These are phyloP conservation scores for Mitragyna speciosa DNA, from an alignment of 257 asterid species.

Conservation along the genomic window DNA sequence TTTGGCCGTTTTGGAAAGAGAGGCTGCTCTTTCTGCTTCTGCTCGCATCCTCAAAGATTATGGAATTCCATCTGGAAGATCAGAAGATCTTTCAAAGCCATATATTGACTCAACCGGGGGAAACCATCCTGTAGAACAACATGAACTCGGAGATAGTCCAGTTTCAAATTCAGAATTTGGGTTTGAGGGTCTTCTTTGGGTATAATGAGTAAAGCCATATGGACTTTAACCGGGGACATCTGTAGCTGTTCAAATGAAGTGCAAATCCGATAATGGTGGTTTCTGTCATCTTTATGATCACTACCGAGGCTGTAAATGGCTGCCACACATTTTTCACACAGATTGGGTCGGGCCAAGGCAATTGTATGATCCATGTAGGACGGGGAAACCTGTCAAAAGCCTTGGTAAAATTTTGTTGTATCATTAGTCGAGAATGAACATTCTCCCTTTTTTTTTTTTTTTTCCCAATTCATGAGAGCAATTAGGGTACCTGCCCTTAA, in stretches of 20 bases:
- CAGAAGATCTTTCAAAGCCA: conserved; percentile 65
- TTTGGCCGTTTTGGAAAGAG: conserved; percentile 78
- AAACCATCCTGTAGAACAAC: conserved; percentile 33
- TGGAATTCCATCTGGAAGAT: conserved; percentile 87
- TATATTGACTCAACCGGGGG: conserved; percentile 43
- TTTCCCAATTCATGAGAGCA: neutral
- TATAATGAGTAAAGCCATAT: conserved; percentile 24
- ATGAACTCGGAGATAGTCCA: conserved; percentile 60
- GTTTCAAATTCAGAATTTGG: conserved; percentile 66
- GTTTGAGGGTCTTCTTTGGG: conserved; percentile 76
- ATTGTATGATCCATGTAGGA: neutral
- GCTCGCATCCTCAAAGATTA: conserved; percentile 72
- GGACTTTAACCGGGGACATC: neutral
- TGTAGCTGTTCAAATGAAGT: neutral
- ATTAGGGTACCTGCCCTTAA: neutral
- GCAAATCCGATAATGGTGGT: neutral
- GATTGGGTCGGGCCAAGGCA: neutral
- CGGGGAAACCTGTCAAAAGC: neutral
- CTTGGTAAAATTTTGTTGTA: neutral
- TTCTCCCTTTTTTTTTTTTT: neutral
- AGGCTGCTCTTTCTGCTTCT: conserved; percentile 65
- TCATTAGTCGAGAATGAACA: conserved; percentile 10
- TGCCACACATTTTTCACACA: neutral
- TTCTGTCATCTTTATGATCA: neutral
- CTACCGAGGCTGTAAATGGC: neutral